Evolutionary conservation across 1,139 yeast species (phyloP).

Genomic region (Zygoascus meyerae): DNA sequence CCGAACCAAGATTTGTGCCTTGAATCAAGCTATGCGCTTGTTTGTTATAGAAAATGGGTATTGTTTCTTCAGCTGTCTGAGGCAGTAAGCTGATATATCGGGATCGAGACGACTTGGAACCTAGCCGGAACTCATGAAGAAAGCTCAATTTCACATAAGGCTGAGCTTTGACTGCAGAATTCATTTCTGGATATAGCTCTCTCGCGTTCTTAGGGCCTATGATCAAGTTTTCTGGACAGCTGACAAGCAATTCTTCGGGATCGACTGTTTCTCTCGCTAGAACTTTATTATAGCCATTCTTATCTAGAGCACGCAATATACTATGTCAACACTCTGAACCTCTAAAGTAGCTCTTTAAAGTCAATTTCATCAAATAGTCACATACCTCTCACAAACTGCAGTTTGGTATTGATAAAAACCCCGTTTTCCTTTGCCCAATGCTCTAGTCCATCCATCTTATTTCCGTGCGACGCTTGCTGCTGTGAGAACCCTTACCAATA

Average conservation of each 20-base stretch:
- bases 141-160: conserved; percentile 23
- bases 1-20: conserved; percentile 54
- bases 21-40: conserved; percentile 40
- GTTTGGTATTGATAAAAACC: conserved; percentile 12
- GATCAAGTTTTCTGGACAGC: conserved; percentile 24
- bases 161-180: conserved; percentile 15
- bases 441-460: conserved; percentile 11
- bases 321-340: neutral
- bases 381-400: conserved; percentile 13
- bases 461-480: neutral
- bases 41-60: conserved; percentile 61
- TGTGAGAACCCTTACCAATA: neutral
- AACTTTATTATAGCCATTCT: conserved; percentile 14
- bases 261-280: conserved; percentile 20
- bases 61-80: conserved; percentile 39
- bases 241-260: conserved; percentile 19
- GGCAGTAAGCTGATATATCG: conserved; percentile 64
- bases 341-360: neutral
- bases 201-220: conserved; percentile 26
- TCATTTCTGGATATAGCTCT: conserved; percentile 15
- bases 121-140: conserved; percentile 19
- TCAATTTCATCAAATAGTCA: too few relatives aligned
- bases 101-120: conserved; percentile 24
- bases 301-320: neutral
- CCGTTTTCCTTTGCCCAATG: conserved; percentile 17